Evolutionary conservation across 352 stramenopile genomes (phyloP), one percentile per base, ranked within the genome.

Genomic region (Phytophthora hibernalis): DNA sequence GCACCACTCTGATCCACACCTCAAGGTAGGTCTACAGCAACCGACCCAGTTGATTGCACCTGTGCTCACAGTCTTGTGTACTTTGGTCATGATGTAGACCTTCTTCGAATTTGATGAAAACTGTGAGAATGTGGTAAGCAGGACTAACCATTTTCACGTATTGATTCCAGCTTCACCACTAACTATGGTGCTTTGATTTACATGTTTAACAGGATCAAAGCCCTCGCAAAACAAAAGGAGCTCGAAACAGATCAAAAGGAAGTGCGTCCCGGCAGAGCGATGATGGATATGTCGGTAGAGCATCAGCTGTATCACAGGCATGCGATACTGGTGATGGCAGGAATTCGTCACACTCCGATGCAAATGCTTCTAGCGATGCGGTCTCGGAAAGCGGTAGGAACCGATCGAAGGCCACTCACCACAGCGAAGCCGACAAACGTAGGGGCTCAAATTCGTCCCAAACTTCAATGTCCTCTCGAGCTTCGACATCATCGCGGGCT

Each of bases 31-130:
- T 7, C 1, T 31, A 13, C 31, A 12, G 10, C 30, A 13, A 8
- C 16, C 16, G 13, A 18, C 21, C 37, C 5, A 7, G 37, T 5
- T 16, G 37, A 43, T 21, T 21, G 15, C 37, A 20, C 15, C 37
- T 13, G 16, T 20, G 16, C 30, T 45, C 30, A 30, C 4, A 4
- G 22, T 20, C 8, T 50, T 21, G 2, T 28, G 43, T 22, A 13
- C 6, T 20, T 31, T 52, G 28, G 2, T 37, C 16, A 42, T 37
- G 13, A 16, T n/a, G 1, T 54, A 89, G 77, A 53, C 35, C 40
- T 90, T 92, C 58, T 79, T 90, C 47, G 49, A 47, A n/a, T 90
- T 92, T 49, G 83, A 89, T 31, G 70, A 79, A 22, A 72, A 92
- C 69, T 92, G 83, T 54, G 67, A 82, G 20, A 59, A 83, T 22